A percentile compares a stretch with the other conserved stretches of the same genome.
Conservation (phyloP, 2,329 filamentous ascomycete species). For the Cladophialophora carrionii region DNA sequence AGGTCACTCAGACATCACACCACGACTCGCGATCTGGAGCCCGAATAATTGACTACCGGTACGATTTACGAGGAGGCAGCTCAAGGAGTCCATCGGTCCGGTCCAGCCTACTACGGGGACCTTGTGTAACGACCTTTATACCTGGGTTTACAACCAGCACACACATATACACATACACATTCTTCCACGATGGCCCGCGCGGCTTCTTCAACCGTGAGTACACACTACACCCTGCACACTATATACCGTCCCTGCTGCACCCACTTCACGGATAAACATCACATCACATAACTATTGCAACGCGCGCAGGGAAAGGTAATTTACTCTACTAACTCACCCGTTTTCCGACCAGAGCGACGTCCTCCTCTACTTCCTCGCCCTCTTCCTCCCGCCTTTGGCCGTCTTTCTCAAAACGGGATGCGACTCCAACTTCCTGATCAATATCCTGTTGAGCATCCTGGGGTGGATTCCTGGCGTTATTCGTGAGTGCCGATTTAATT, state of each 20-base stretch:
- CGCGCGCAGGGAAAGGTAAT: too few relatives aligned
- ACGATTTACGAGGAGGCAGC: neutral
- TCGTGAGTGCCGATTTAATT: conserved; percentile 59
- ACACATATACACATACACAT: neutral
- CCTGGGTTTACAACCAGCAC: too few relatives aligned
- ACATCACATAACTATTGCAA: too few relatives aligned
- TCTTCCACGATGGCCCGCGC: conserved; percentile 17
- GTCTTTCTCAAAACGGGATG: conserved; percentile 94
- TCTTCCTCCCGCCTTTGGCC: conserved; percentile 85
- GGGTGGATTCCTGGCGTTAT: conserved; percentile 81
- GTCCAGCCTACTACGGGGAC: too few relatives aligned
- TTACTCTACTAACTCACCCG: neutral
- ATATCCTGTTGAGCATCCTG: conserved; percentile 81
- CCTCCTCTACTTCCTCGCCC: conserved; percentile 65
- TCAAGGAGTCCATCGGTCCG: neutral
- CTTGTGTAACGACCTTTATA: too few relatives aligned
- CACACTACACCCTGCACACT: too few relatives aligned
- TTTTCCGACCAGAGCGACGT: conserved; percentile 29
- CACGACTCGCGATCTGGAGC: too few relatives aligned
- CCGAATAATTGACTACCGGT: too few relatives aligned
- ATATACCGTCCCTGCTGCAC: neutral
- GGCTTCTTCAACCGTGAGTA: conserved; percentile 24
- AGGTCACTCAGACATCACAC: neutral
- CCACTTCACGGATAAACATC: neutral
- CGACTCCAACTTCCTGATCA: conserved; percentile 83